Evolutionary conservation across 805 yeast genomes (phyloP), one percentile per base, ranked within the genome.

Genomic region (Nakazawaea ambrosiae): DNA sequence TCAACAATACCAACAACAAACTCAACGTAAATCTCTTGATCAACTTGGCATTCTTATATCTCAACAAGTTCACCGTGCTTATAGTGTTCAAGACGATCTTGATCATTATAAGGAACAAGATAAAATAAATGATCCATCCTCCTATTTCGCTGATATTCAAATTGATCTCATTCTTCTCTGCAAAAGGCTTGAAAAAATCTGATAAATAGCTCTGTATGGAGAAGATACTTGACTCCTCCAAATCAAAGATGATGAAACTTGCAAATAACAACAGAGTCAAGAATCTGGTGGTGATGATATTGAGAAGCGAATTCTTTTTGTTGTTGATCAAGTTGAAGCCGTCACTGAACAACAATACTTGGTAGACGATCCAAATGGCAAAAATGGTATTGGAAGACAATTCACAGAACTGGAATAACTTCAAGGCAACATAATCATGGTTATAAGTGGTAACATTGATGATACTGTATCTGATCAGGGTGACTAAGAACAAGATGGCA

Each of bases 361-460:
- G 55, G 42, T 60, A 58, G 15, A 56, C 37, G 8, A 55, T 30
- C 65, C 65, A 60, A 11, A 48, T 47, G 7, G 53, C 44, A 17
- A 56, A 45, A 5, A 50, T 8, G 0, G 64, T 50, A 27, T 50
- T 49, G 12, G 44, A 38, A 0, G 46, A 16, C 20, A 58, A 39
- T 14, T 47, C 42, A 8, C 46, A 11, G 20, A 57, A 47, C 37
- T 49, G 46, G 10, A 49, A 37, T 2, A 53, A 12, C 2, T 54
- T 48, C 27, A 49, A 36, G 3, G 36, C 11, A 16, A 55, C 24
- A n/a, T 43, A 41, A 17, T 46, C 39, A 12, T 48, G 44, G 8
- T 28, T 34, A 36, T 60, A 56, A n/a, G 59, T 34, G 5, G 42
- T 39, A 14, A 34, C 29, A 17, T 39, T 39, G 28, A 39, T 39